Percentiles rank a stretch among this genome's conserved stretches.
Conservation (phyloP, 108 stramenopile species). For the Nitzschia inconspicua region DNA sequence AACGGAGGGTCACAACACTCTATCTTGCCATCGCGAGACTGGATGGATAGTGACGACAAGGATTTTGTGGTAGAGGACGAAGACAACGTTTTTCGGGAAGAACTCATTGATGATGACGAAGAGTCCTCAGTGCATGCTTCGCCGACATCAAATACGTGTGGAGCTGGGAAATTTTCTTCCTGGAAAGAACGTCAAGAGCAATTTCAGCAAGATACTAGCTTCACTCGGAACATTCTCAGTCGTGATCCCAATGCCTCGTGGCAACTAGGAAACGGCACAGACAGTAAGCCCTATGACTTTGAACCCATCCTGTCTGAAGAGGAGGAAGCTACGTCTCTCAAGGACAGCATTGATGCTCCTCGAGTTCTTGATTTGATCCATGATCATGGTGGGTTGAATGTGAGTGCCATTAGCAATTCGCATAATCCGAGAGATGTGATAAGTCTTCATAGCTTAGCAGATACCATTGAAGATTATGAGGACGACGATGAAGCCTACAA, state of each 20-base stretch:
- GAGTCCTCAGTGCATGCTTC: slow-evolving; percentile 29
- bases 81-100: background rate
- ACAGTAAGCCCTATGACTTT: slow-evolving; percentile 20
- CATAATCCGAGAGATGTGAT: slow-evolving; percentile 14
- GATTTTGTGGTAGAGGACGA: slow-evolving; percentile 3
- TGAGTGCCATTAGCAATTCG: slow-evolving; percentile 34
- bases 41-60: slow-evolving; percentile 12
- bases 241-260: background rate
- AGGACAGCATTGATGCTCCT: background rate
- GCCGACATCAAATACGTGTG: slow-evolving; percentile 20
- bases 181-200: background rate
- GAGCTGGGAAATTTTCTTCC: background rate
- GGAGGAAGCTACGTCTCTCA: background rate
- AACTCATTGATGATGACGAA: slow-evolving; percentile 7
- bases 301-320: slow-evolving; percentile 25
- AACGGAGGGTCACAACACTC: background rate
- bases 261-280: background rate
- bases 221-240: slow-evolving; percentile 16
- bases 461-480: slow-evolving; percentile 12
- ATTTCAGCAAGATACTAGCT: slow-evolving; percentile 14
- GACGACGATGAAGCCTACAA: slow-evolving; percentile 5
- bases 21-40: slow-evolving; percentile 20
- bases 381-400: slow-evolving; percentile 6
- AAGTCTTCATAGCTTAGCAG: slow-evolving; percentile 13
- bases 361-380: slow-evolving; percentile 10